These are phyloP conservation scores for Alternaria infectoria DNA, from an alignment of 2,329 filamentous ascomycete species.

Conservation along the genomic window DNA sequence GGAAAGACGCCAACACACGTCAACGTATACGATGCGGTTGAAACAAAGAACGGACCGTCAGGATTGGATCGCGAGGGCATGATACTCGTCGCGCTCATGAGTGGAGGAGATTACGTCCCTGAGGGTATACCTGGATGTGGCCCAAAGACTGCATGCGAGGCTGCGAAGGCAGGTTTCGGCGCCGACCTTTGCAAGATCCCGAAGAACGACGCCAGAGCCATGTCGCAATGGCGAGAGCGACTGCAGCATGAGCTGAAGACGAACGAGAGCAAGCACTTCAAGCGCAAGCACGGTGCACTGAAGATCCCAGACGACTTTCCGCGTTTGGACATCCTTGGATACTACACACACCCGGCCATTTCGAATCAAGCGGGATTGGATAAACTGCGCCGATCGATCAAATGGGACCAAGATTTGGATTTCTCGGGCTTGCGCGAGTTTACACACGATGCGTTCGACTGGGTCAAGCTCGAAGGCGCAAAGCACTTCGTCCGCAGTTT, in stretches of 20 bases:
- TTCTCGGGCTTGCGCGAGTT: slow-evolving; percentile 74
- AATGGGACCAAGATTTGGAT: slow-evolving; percentile 70
- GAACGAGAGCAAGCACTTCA: slow-evolving; percentile 84
- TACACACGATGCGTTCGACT: slow-evolving; percentile 81
- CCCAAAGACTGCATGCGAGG: slow-evolving; percentile 86
- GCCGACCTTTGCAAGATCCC: slow-evolving; percentile 72
- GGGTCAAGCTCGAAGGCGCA: slow-evolving; percentile 78
- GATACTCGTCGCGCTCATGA: slow-evolving; percentile 93
- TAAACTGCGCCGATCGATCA: slow-evolving; percentile 59
- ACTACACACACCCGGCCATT: slow-evolving; percentile 87
- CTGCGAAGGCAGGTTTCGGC: slow-evolving; percentile 87
- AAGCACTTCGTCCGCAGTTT: slow-evolving; percentile 84
- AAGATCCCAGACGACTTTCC: slow-evolving; percentile 83
- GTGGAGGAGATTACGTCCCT: slow-evolving; percentile 91
- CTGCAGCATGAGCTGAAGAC: slow-evolving; percentile 78
- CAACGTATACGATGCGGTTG: slow-evolving; percentile 73
- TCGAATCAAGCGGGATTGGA: slow-evolving; percentile 67
- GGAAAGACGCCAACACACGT: slow-evolving; percentile 82
- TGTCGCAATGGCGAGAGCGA: slow-evolving; percentile 73
- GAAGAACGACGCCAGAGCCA: slow-evolving; percentile 62
- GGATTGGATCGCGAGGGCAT: slow-evolving; percentile 85
- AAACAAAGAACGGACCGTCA: slow-evolving; percentile 59
- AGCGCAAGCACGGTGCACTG: slow-evolving; percentile 74
- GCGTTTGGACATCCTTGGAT: slow-evolving; percentile 76
- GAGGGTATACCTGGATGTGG: slow-evolving; percentile 88